phyloP scores from a whole-genome alignment of 176 grass and related monocot genomes.

The Tillandsia leiboldiana region DNA sequence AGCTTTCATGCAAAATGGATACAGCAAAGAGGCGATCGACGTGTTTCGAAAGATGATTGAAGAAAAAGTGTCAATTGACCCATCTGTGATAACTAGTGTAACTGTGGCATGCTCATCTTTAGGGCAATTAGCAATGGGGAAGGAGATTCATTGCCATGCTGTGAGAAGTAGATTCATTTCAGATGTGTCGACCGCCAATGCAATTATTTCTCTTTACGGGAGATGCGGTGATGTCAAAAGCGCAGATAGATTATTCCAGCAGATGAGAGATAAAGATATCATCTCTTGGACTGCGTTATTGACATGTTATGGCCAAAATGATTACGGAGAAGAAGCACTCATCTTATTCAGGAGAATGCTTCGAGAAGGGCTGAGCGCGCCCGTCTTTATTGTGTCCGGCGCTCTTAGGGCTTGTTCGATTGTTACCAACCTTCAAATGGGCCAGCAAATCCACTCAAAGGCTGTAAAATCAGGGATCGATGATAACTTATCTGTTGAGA shows the following conservation, averaged over 20 bases:
- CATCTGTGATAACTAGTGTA: constrained; percentile 37
- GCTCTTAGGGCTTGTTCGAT: constrained; percentile 47
- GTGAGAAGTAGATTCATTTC: constrained; percentile 31
- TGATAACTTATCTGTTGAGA: constrained; percentile 36
- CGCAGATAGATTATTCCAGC: constrained; percentile 39
- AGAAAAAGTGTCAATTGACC: constrained; percentile 29
- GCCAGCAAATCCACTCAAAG: constrained; percentile 48
- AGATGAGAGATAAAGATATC: constrained; percentile 34
- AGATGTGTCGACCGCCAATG: constrained; percentile 48
- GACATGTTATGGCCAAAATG: constrained; percentile 52
- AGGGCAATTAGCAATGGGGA: constrained; percentile 23
- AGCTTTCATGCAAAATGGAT: constrained; percentile 45
- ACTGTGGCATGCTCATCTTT: constrained; percentile 43
- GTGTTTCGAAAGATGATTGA: constrained; percentile 43
- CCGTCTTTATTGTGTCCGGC: constrained; percentile 42
- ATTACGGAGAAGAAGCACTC: constrained; percentile 30
- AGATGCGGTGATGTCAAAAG: constrained; percentile 37
- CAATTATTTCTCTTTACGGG: constrained; percentile 49
- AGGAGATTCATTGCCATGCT: constrained; percentile 54
- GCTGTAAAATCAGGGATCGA: constrained; percentile 41
- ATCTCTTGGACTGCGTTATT: constrained; percentile 67
- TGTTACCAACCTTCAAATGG: constrained; percentile 22
- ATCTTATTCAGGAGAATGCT: constrained; percentile 54
- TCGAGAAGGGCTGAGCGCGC: constrained; percentile 27
- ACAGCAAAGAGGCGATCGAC: constrained; percentile 28